These are phyloP conservation scores for Annona squamosa DNA, from an alignment of 164 flowering plant species.

Conservation along the genomic window DNA sequence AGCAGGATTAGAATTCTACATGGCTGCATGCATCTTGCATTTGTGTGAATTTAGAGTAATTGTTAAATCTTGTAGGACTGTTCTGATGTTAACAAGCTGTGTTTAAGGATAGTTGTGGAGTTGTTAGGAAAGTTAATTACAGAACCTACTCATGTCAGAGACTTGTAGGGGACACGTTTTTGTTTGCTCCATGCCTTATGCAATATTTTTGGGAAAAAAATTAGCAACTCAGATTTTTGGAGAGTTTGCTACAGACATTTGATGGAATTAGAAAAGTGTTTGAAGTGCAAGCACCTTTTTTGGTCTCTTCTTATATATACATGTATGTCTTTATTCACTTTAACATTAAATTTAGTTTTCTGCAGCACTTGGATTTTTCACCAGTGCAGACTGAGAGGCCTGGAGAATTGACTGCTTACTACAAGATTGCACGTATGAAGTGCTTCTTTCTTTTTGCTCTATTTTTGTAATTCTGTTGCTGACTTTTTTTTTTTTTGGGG, in stretches of 20 bases:
- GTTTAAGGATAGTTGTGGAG: background rate
- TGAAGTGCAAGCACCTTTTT: background rate
- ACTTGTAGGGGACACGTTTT: background rate
- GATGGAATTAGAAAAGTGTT: background rate
- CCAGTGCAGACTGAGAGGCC: conserved; percentile 77
- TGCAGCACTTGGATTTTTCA: conserved; percentile 80
- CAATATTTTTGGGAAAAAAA: no score
- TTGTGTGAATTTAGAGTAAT: no score
- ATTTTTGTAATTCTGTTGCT: conserved; percentile 3
- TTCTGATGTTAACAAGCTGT: background rate
- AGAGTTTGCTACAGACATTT: background rate
- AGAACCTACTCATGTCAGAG: background rate
- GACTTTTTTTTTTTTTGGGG: conserved; percentile 1
- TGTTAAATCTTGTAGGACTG: no score
- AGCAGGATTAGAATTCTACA: no score
- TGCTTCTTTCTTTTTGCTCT: conserved; percentile 2
- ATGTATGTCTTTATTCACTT: background rate
- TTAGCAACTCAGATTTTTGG: background rate
- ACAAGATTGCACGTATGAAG: conserved; percentile 87
- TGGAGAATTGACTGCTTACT: conserved; percentile 91
- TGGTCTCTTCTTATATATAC: background rate
- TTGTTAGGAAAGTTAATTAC: background rate
- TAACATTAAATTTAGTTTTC: conserved; percentile 13
- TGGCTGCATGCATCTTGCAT: no score
- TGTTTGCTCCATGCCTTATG: background rate